Base-by-base conservation (phyloP, 257 asterid species). In the Capsicum rhomboideum region DNA sequence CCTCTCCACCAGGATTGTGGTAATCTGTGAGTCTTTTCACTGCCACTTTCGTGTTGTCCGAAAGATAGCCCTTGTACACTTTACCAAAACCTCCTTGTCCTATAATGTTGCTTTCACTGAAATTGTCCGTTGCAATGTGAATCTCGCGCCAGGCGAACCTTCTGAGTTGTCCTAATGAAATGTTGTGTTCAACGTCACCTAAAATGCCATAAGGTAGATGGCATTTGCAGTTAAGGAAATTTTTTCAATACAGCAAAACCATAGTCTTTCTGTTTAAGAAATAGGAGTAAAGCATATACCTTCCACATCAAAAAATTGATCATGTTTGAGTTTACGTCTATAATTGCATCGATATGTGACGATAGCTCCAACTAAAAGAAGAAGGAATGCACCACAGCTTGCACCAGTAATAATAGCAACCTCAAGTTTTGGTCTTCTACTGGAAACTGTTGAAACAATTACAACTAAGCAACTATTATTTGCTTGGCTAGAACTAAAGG, bases 41-140 rank as follows among this genome's bases (percentile, higher is more conserved):
- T 13, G 97, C 99, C 53, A 94, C 93, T 85, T 85, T 87, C 0
- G 95, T 94, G 42, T 86, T 90, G 81, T 93, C 98, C 53, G 67
- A 53, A 61, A 94, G 92, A 28, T 91, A 50, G 29, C 97, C 99
- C 86, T 86, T 90, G 90, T 92, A 95, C 3, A 95, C 99, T 85
- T 91, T 95, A 5, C 98, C 98, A 53, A 91, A 95, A 0, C 99
- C 98, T n/a, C 99, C 98, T 84, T 95, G 97, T 78, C 99, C 99
- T 37, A 95, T 91, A 49, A 95, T 71, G 85, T 92, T 92, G 82
- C 87, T 69, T 85, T 94, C 95, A 34, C 87, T 85, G 82, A 95
- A 95, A 77, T 89, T 92, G 40, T 90, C 97, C 0, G 98, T 95
- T 52, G 97, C 97, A 23, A 90, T 90, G 91, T 92, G 97, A 82